Evolutionary conservation across 805 yeast species (phyloP).

Genomic region (Candida ipomoeae): DNA sequence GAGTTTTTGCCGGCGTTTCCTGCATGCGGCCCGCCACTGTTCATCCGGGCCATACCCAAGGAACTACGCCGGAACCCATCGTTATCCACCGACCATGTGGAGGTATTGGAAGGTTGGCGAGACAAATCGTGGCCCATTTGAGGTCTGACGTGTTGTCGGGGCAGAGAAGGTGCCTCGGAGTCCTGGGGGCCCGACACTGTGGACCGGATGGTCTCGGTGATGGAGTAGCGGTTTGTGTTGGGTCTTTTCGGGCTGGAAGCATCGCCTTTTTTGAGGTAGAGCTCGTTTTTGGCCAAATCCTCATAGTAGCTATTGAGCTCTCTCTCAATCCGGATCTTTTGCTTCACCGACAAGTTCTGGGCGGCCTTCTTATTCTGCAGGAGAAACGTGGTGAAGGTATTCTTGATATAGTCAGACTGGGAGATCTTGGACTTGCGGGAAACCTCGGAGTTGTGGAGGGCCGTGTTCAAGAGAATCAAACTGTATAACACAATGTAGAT

Average conservation of each 20-base stretch:
- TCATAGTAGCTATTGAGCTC: slow-evolving; percentile 45
- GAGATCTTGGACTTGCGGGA: slow-evolving; percentile 36
- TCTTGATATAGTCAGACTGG: slow-evolving; percentile 39
- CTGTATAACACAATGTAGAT: slow-evolving; percentile 71
- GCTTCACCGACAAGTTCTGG: slow-evolving; percentile 31
- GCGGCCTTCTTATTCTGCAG: slow-evolving; percentile 31
- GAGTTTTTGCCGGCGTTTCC: slow-evolving; percentile 1
- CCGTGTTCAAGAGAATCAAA: slow-evolving; percentile 69
- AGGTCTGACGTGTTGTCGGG: not conserved
- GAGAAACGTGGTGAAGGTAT: slow-evolving; percentile 39
- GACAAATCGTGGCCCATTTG: slow-evolving; percentile 13
- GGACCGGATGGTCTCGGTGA: slow-evolving; percentile 20
- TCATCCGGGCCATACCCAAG: slow-evolving; percentile 28
- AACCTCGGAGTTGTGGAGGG: slow-evolving; percentile 55
- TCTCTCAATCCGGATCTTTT: slow-evolving; percentile 41
- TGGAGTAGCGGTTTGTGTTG: slow-evolving; percentile 17
- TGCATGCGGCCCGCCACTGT: slow-evolving; percentile 2
- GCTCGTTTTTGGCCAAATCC: slow-evolving; percentile 35
- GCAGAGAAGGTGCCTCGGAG: slow-evolving; percentile 4
- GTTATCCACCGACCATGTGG: slow-evolving; percentile 37
- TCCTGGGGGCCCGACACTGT: slow-evolving; percentile 3
- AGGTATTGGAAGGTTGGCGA: slow-evolving; percentile 28
- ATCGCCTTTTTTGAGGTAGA: slow-evolving; percentile 33
- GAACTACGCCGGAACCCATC: slow-evolving; percentile 22
- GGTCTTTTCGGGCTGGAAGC: slow-evolving; percentile 7